Base-by-base conservation (phyloP, 129 eudicot genomes). In the Tanacetum coccineum region DNA sequence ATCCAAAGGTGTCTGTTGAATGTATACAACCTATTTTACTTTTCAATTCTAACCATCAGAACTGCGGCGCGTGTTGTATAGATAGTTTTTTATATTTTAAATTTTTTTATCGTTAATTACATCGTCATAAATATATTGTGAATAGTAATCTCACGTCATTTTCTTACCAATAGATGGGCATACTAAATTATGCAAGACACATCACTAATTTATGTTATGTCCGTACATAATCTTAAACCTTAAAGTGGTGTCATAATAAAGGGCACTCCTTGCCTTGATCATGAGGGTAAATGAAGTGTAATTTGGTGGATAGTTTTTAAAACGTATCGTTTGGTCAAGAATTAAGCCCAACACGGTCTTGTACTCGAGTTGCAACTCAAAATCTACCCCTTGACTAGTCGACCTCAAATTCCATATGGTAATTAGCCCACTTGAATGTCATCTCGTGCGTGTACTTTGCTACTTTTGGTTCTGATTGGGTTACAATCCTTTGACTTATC, bases 391-490 rank as follows among this genome's bases (percentile, higher is more conserved):
- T 88, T 80, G 17, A 93, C 96, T n/a, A 93, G 86, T 59, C 99
- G 78, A 10, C 99, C 96, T 59, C 99, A 96, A 63, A 93, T 88
- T 17, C 99, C 99, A 18, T 84, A 93, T 0, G 99, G 99, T 75
- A 88, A 30, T 44, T 76, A 93, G 0, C 99, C 96, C 99, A 86
- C 89, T 80, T 93, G 78, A 66, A 89, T 84, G 81, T 86, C 96
- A 3, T 74, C 80, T 71, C 87, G 84, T 2, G 85, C 87, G 74
- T 93, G 99, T 70, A n/a, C 99, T 78, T 32, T 93, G 99, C n/a
- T 1, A 77, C 84, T 21, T 89, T 93, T 4, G 99, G 99, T 2
- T 96, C 96, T 1, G 96, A 74, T 0, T n/a, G n/a, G 99, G 84
- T 63, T 93, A 93, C 51, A 93, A 25, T 4, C 99, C 65, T 39